These are phyloP conservation scores for Paramecium pentaurelia DNA, from an alignment of 73 alveolate genomes.

Conservation along the genomic window DNA sequence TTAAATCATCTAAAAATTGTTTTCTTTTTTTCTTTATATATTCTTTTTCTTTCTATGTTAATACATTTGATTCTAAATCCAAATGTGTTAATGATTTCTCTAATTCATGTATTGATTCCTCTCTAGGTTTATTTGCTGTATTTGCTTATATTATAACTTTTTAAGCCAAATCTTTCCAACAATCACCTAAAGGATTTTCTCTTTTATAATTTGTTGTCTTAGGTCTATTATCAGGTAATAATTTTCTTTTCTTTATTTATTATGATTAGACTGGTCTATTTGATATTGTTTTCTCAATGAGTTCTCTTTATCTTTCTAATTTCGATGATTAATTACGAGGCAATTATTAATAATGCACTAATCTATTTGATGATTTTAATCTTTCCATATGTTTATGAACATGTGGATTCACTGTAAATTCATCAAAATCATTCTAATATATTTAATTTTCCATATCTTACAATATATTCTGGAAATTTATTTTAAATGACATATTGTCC, in stretches of 20 bases:
- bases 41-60: neutral
- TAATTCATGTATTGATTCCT: neutral
- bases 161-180: conserved; percentile 17
- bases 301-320: conserved; percentile 26
- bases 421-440: conserved; percentile 17
- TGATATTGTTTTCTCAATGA: conserved; percentile 1
- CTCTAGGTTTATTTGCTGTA: neutral
- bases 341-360: neutral
- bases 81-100: conserved; percentile 24
- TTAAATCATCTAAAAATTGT: conserved; percentile 1
- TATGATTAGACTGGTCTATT: neutral
- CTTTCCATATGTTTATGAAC: conserved; percentile 32
- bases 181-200: neutral
- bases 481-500: neutral
- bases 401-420: neutral
- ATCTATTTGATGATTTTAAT: conserved; percentile 2
- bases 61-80: neutral
- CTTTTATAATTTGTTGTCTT: neutral
- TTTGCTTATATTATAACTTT: neutral
- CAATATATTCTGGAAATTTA: conserved; percentile 19
- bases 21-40: conserved; percentile 15
- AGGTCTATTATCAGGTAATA: conserved; percentile 18
- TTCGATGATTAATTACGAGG: conserved; percentile 51
- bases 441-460: neutral
- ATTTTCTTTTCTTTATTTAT: neutral